Conservation (phyloP, 2,329 filamentous ascomycete species). For the Xylariomycetidae sp. region DNA sequence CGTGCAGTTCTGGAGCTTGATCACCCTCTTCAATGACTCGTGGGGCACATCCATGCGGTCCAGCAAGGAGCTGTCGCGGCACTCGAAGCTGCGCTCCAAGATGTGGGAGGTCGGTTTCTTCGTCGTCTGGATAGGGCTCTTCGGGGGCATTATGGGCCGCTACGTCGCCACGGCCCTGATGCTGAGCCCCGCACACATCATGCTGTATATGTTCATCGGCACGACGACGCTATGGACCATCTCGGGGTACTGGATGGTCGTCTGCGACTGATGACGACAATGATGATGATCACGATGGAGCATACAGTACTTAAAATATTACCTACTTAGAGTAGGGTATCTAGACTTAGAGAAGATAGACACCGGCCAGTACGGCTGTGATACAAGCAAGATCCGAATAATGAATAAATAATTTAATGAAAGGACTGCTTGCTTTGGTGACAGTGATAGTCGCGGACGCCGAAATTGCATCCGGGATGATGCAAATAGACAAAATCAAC, state of each 20-base stretch:
- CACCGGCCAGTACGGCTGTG: neutral
- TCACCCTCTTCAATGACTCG: slow-evolving; percentile 28
- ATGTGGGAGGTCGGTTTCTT: slow-evolving; percentile 4
- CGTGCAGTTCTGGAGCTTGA: slow-evolving; percentile 29
- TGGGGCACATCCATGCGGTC: slow-evolving; percentile 32
- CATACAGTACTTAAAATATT: neutral
- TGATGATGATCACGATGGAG: neutral
- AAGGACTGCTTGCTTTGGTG: too few species aligned
- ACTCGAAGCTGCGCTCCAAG: slow-evolving; percentile 2
- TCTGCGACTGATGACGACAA: slow-evolving; percentile 1
- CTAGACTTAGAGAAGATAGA: neutral
- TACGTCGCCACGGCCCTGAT: slow-evolving; percentile 1
- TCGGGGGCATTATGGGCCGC: slow-evolving; percentile 1
- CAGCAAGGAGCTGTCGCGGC: slow-evolving; percentile 14
- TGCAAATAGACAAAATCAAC: too few species aligned
- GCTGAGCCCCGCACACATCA: slow-evolving; percentile 1
- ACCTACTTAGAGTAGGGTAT: neutral
- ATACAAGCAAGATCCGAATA: neutral
- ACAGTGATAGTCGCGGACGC: too few species aligned
- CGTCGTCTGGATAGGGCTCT: slow-evolving; percentile 2
- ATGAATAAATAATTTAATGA: neutral
- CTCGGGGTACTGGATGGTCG: slow-evolving; percentile 3
- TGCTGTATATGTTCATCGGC: slow-evolving; percentile 3
- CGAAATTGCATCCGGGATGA: too few species aligned
- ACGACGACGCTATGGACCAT: slow-evolving; percentile 2